Evolutionary conservation across 768 basidiomycete species (phyloP), one percentile per base, ranked within the genome.

Genomic region (Tricholoma hemisulphureum): DNA sequence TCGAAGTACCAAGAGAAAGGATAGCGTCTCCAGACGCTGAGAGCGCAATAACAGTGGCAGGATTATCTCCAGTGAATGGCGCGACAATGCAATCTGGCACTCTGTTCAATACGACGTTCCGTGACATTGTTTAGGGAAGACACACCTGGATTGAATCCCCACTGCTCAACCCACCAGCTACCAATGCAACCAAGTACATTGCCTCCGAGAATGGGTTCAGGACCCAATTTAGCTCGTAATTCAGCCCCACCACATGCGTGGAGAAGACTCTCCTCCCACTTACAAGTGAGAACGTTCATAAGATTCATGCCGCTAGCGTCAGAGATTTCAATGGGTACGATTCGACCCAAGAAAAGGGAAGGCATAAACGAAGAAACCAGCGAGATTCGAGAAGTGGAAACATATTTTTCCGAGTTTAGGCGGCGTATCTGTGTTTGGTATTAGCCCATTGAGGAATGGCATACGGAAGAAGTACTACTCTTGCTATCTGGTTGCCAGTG

Each of bases 221-320:
- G 80, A 0, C 90, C 91, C 20, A 95, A 69, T 73, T 93, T 95
- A 3, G 69, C 61, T 14, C 83, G 82, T 45, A 94, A 74, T 50
- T 80, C 83, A 5, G 83, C 73, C 4, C 88, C 89, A 31, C 89
- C 91, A 61, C 86, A 88, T 2, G 83, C 80, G 20, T 84, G 76
- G 9, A 93, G 73, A 39, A 94, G 74, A 37, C 73, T 64, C 57
- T 86, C 80, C 58, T 90, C 82, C 92, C 92, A 95, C 69, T 84
- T 84, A 69, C 83, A 82, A 1, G 83, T 81, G 28, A 86, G 71
- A 52, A 93, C 83, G 60, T 91, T 77, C 88, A 91, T 93, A 26
- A 94, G 73, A 67, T 94, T 94, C 91, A 92, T 94, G 0, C 93
- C 93, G 67, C 89, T 92, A 2, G 91, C 91, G 70, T 95, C 93